Conservation (phyloP, 331 rosid genomes). For the Malus hybrid region DNA sequence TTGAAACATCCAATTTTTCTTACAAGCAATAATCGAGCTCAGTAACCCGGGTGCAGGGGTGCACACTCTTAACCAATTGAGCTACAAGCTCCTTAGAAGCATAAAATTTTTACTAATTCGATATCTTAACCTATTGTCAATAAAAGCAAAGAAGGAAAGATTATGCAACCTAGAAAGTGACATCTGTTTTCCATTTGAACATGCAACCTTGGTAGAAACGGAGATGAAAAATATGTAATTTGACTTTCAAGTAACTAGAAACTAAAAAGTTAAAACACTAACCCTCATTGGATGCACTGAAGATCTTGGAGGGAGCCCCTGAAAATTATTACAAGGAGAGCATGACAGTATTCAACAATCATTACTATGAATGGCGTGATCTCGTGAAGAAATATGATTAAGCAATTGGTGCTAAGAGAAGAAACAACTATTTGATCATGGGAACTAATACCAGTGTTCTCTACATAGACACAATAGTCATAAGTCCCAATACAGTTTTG, state of each 20-base stretch:
- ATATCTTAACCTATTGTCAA: neutral
- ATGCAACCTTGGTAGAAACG: neutral
- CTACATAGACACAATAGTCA: neutral
- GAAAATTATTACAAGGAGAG: constrained; percentile 27
- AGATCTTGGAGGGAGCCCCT: constrained; percentile 99
- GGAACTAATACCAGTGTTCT: constrained; percentile 4
- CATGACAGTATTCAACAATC: neutral
- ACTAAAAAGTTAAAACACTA: constrained; percentile 7
- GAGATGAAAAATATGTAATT: neutral
- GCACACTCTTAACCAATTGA: neutral
- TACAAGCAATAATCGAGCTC: neutral
- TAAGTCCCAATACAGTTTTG: neutral
- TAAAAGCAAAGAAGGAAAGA: neutral
- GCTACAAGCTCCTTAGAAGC: neutral
- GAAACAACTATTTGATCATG: neutral
- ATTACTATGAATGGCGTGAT: constrained; percentile 6
- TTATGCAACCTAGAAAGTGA: neutral
- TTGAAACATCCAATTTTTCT: neutral
- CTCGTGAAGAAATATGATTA: neutral
- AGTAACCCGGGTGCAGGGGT: neutral
- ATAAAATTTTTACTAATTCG: neutral
- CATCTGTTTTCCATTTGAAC: neutral
- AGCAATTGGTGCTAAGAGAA: neutral
- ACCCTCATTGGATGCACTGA: constrained; percentile 99
- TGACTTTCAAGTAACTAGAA: neutral